Evolutionary conservation across 352 stramenopile species (phyloP).

Genomic region (Phytophthora vignae): DNA sequence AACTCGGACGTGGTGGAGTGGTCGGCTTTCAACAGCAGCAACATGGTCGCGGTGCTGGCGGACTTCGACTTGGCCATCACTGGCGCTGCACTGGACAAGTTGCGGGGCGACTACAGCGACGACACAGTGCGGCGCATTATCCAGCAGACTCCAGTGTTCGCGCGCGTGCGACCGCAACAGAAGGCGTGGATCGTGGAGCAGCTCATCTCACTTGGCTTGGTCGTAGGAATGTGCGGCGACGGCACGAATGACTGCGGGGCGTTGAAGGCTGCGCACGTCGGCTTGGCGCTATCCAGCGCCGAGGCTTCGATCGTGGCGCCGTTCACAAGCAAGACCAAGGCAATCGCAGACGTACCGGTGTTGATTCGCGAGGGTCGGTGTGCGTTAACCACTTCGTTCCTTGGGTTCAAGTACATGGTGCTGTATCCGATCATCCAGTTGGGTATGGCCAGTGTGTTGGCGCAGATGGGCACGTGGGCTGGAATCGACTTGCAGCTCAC

Average conservation of each 20-base stretch:
- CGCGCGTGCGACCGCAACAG: constrained; percentile 54
- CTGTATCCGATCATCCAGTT: constrained; percentile 73
- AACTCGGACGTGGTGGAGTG: constrained; percentile 37
- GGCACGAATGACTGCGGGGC: constrained; percentile 88
- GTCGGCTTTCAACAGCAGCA: constrained; percentile 37
- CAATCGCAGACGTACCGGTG: constrained; percentile 73
- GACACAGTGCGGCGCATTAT: constrained; percentile 50
- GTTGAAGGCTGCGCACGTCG: constrained; percentile 85
- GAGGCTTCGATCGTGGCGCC: constrained; percentile 89
- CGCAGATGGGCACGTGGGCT: constrained; percentile 34
- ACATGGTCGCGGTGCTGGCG: constrained; percentile 31
- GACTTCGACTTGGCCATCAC: constrained; percentile 59
- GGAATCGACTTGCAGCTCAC: constrained; percentile 49
- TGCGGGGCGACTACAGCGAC: constrained; percentile 34
- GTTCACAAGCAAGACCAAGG: constrained; percentile 89
- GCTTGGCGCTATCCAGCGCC: constrained; percentile 81
- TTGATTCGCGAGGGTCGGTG: constrained; percentile 87
- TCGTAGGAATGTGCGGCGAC: constrained; percentile 64
- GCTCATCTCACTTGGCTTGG: constrained; percentile 50
- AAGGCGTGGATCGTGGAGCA: constrained; percentile 65
- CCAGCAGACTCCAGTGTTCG: constrained; percentile 52
- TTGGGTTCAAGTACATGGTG: constrained; percentile 53
- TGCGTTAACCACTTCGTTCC: constrained; percentile 67
- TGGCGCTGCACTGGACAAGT: constrained; percentile 49
- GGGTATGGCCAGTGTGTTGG: constrained; percentile 47